A percentile compares a stretch with the other conserved stretches of the same genome.
phyloP scores from a whole-genome alignment of 441 rosid species.

The Erodium trifolium region DNA sequence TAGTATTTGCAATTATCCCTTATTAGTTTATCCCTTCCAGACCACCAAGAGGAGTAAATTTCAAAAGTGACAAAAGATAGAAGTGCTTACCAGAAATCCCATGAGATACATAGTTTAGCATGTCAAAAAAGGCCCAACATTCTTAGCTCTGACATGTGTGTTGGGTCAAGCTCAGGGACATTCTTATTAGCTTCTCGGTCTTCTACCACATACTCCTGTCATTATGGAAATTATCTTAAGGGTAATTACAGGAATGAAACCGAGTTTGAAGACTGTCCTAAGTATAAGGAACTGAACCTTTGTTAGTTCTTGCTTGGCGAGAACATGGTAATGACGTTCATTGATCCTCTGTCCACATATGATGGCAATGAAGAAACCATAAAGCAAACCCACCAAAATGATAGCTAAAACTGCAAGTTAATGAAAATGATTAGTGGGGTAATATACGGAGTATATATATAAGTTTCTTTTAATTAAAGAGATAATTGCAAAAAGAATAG shows the following conservation, averaged over 20 bases:
- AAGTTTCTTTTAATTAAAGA: no score
- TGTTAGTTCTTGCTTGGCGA: slow-evolving; percentile 96
- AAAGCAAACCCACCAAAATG: slow-evolving; percentile 91
- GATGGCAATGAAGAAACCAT: slow-evolving; percentile 95
- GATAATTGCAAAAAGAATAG: no score
- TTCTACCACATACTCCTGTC: slow-evolving; percentile 29
- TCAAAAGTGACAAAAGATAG: background rate
- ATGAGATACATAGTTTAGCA: background rate
- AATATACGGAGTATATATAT: background rate
- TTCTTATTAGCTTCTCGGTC: slow-evolving; percentile 10
- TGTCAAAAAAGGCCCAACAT: slow-evolving; percentile 6
- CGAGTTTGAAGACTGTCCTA: background rate
- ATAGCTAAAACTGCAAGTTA: slow-evolving; percentile 73
- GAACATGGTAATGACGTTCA: slow-evolving; percentile 95
- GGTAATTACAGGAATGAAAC: slow-evolving; percentile 6
- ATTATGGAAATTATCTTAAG: slow-evolving; percentile 9
- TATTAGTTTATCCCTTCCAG: no score
- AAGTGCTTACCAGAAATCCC: slow-evolving; percentile 4
- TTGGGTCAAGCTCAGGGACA: slow-evolving; percentile 7
- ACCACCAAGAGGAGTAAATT: no score
- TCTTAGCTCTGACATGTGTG: slow-evolving; percentile 1
- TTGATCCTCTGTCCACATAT: slow-evolving; percentile 97
- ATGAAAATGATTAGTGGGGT: slow-evolving; percentile 4
- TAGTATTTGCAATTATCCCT: no score
- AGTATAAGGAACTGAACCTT: slow-evolving; percentile 43